Percentiles rank a stretch among this genome's conserved stretches.
phyloP scores from a whole-genome alignment of 352 stramenopile genomes.

The Saprolegnia parasitica region DNA sequence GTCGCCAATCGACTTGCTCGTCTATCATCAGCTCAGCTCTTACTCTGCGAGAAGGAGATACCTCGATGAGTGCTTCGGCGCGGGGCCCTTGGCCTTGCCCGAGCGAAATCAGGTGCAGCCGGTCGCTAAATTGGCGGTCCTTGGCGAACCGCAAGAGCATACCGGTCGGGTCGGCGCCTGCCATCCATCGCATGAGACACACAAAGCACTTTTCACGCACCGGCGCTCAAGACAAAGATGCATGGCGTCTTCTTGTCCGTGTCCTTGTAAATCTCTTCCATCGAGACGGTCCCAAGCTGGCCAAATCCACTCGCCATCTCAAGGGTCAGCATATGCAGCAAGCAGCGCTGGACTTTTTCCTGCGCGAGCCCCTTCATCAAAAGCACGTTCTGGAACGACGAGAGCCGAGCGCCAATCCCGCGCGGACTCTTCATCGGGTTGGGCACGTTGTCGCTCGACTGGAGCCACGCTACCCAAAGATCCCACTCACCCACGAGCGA shows the following conservation, averaged over 20 bases:
- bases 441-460: conserved; percentile 42
- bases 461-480: conserved; percentile 58
- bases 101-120: conserved; percentile 88
- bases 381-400: conserved; percentile 69
- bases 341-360: conserved; percentile 84
- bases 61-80: conserved; percentile 86
- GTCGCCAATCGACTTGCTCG: conserved; percentile 73
- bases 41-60: background rate
- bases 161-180: conserved; percentile 83
- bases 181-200: background rate
- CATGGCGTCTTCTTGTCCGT: conserved; percentile 89
- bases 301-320: conserved; percentile 87
- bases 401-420: conserved; percentile 41
- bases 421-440: conserved; percentile 38
- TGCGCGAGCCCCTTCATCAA: conserved; percentile 78
- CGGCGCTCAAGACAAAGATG: conserved; percentile 91
- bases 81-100: conserved; percentile 89
- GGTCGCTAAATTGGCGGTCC: conserved; percentile 81
- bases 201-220: background rate
- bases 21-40: conserved; percentile 16
- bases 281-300: conserved; percentile 72
- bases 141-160: conserved; percentile 92
- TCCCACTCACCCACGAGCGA: conserved; percentile 58
- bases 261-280: conserved; percentile 92
- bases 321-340: conserved; percentile 79